Base-by-base conservation (phyloP, 768 basidiomycete species). In the Mycena polygramma region DNA sequence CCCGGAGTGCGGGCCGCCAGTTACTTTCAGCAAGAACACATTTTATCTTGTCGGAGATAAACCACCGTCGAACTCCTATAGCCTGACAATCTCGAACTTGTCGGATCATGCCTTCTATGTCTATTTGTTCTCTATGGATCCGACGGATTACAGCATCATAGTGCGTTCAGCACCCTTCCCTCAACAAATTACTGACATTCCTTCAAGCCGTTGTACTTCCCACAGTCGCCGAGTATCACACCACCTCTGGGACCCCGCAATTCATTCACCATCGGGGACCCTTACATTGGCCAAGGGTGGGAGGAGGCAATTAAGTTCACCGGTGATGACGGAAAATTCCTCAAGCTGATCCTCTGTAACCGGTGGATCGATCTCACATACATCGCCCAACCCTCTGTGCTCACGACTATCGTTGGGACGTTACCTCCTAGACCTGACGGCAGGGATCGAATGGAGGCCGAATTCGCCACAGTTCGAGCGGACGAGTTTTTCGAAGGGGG, bases 11-110 rank as follows among this genome's bases (percentile, higher is more conserved):
- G 20, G 48, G 48, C 22, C 48, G 7, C n/a, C 4, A 46, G 19
- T 46, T 20, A 9, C 45, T 46, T 20, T 46, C 45, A 20, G 6
- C 8, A 17, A 46, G 8, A 46, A 46, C 45, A 46, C 45, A 20
- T 46, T 46, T 46, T 46, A 46, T 46, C 45, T n/a, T n/a, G 48
- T n/a, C 48, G 48, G 20, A 49, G 48, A 49, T n/a, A n/a, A n/a
- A n/a, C n/a, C n/a, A n/a, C 11, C 4, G n/a, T 6, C 48, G 48
- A 22, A n/a, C n/a, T 22, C 20, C 48, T 49, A 49, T n/a, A 49
- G 20, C 48, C 48, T 49, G 19, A 49, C 48, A 7, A 49, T 49
- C 17, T 4, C 6, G 20, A 49, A 49, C 48, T n/a, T n/a, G 20
- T 49, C 48, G 5, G 20, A 49, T 11, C n/a, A 5, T 11, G 48